Base-by-base conservation (phyloP, 352 stramenopile genomes). In the Phytophthora pluvialis region DNA sequence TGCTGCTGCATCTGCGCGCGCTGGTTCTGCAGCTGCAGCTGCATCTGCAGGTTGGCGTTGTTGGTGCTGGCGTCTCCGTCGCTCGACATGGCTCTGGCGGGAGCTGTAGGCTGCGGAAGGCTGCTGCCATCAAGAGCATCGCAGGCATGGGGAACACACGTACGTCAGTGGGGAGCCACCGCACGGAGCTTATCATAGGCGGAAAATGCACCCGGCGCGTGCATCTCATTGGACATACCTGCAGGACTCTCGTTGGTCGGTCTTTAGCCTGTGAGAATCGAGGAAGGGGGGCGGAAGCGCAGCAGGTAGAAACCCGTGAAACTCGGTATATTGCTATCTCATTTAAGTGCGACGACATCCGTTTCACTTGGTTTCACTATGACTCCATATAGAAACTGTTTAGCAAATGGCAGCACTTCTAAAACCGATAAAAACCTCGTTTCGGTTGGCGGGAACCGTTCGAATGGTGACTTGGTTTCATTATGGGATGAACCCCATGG, bases 1-100 rank as follows among this genome's bases (percentile, higher is more conserved):
- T 96, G 88, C 72, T 94, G 86, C 64, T 96, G 88, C 81, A 96
- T 89, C 67, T 96, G 88, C 48, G 84, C 81, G 62, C 88, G 84
- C 72, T 96, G 88, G 62, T 79, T 92, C 72, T 94, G 85, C 28
- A 96, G 61, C 70, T 96, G 88, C 66, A 93, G 77, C 66, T 94
- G 88, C 81, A 94, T 93, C 63, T 93, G 84, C 69, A 94, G 54
- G 56, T 78, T 78, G 21, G 55, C 45, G 63, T 85, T 93, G 75
- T 69, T 93, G 38, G 49, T 61, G 50, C 31, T 72, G 45, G 36
- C 51, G 48, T 73, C 69, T 70, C 59, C 69, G 64, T 86, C 78
- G 56, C 54, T 77, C 21, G 85, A 89, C 85, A 93, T 91, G 56
- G 18, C 51, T 29, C 18, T 21, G 40, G n/a, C 12, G 36, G 0